Percentiles rank a stretch among this genome's conserved stretches.
phyloP scores from a whole-genome alignment of 768 basidiomycete species.

The Gymnopilus dilepis region DNA sequence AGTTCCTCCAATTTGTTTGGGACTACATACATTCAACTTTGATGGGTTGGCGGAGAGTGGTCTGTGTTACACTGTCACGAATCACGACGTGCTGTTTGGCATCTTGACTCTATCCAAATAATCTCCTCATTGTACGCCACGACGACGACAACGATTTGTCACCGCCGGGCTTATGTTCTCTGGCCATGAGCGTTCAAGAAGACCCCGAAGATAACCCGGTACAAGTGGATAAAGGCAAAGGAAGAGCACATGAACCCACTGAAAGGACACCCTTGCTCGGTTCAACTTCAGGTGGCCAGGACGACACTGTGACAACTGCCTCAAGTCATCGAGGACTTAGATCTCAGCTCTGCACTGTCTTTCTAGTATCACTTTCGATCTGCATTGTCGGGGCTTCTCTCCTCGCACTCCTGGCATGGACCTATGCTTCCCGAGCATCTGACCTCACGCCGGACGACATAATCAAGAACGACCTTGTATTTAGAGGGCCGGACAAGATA shows the following conservation, averaged over 20 bases:
- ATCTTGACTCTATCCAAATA: not conserved
- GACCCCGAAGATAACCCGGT: not conserved
- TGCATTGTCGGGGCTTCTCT: constrained; percentile 51
- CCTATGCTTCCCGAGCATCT: constrained; percentile 64
- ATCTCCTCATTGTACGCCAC: not conserved
- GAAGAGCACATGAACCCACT: constrained; percentile 48
- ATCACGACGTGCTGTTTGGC: not conserved
- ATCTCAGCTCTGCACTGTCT: constrained; percentile 51
- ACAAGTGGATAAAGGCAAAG: constrained; percentile 57
- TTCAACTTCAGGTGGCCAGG: constrained; percentile 38
- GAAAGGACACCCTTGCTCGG: constrained; percentile 63
- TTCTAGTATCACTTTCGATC: constrained; percentile 58
- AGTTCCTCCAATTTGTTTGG: too few species aligned
- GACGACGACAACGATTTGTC: not conserved
- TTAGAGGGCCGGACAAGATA: constrained; percentile 65
- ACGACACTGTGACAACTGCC: constrained; percentile 28
- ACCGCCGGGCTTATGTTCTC: constrained; percentile 6
- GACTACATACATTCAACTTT: too few species aligned
- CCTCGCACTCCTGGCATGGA: constrained; percentile 62
- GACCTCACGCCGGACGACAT: constrained; percentile 61
- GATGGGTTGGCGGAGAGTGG: too few species aligned
- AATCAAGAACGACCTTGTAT: constrained; percentile 56
- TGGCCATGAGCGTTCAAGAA: constrained; percentile 7
- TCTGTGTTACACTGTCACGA: not conserved
- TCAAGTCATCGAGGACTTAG: constrained; percentile 37